These are phyloP conservation scores for Aspergillus calidoustus DNA, from an alignment of 2,329 filamentous ascomycete genomes.

Conservation along the genomic window DNA sequence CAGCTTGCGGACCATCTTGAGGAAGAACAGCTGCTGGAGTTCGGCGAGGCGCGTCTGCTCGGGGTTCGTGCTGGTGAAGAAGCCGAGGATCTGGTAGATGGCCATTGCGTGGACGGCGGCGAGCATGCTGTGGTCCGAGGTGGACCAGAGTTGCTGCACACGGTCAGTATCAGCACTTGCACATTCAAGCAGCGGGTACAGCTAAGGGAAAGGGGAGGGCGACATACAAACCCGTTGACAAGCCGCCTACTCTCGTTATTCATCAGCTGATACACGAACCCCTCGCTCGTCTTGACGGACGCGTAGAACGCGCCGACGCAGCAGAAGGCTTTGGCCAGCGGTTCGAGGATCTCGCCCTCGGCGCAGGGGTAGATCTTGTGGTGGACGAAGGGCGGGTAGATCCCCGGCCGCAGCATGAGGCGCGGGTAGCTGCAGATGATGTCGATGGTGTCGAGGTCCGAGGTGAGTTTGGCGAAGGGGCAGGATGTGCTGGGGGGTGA, in stretches of 20 bases:
- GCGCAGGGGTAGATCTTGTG: constrained; percentile 11
- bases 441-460: constrained; percentile 3
- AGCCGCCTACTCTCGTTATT: constrained; percentile 5
- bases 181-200: too few species aligned
- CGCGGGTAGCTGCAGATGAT: constrained; percentile 8
- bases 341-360: constrained; percentile 5
- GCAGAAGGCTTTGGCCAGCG: constrained; percentile 6
- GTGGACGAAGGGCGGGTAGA: constrained; percentile 9
- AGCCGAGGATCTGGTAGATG: constrained; percentile 9
- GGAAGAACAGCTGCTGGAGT: constrained; percentile 5
- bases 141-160: constrained; percentile 4
- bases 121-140: constrained; percentile 5
- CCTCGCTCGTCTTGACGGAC: constrained; percentile 5
- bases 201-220: too few species aligned
- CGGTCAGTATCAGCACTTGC: neutral
- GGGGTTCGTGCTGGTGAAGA: constrained; percentile 1
- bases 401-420: constrained; percentile 4
- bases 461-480: constrained; percentile 1
- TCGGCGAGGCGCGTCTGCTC: constrained; percentile 4
- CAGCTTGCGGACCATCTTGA: constrained; percentile 7
- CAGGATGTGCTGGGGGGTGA: neutral
- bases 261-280: constrained; percentile 5
- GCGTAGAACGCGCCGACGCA: constrained; percentile 8
- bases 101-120: constrained; percentile 5
- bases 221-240: constrained; percentile 8